These are phyloP conservation scores for Rhodotorula mucilaginosa DNA, from an alignment of 1,284 basidiomycete species.

Conservation along the genomic window DNA sequence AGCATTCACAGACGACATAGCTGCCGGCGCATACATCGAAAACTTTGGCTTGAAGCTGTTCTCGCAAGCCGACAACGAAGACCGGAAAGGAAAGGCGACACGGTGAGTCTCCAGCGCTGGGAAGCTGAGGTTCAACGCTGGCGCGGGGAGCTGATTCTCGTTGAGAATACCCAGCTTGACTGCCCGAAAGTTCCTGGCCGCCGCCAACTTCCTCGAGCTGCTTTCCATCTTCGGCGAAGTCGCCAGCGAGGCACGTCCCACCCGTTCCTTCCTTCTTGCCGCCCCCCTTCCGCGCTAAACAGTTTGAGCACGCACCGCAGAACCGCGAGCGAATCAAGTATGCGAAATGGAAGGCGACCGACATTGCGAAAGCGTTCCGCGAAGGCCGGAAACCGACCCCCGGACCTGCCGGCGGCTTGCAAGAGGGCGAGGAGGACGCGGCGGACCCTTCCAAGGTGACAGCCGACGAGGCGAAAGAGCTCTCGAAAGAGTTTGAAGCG, in stretches of 20 bases:
- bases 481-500: slow-evolving; percentile 27
- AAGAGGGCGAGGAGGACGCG: slow-evolving; percentile 11
- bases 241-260: slow-evolving; percentile 46
- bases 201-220: slow-evolving; percentile 80
- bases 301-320: slow-evolving; percentile 49
- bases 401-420: slow-evolving; percentile 43
- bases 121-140: too few species aligned
- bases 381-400: slow-evolving; percentile 72
- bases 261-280: slow-evolving; percentile 46
- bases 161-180: slow-evolving; percentile 58
- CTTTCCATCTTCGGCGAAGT: slow-evolving; percentile 66
- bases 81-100: slow-evolving; percentile 70
- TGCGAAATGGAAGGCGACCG: slow-evolving; percentile 87
- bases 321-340: slow-evolving; percentile 76
- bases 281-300: background rate
- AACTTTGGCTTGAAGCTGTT: slow-evolving; percentile 92
- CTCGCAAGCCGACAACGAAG: slow-evolving; percentile 82
- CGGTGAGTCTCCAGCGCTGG: slow-evolving; percentile 54
- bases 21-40: slow-evolving; percentile 82
- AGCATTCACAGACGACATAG: slow-evolving; percentile 76
- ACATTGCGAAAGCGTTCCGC: slow-evolving; percentile 82
- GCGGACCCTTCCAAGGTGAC: slow-evolving; percentile 18
- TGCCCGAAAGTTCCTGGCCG: slow-evolving; percentile 82
- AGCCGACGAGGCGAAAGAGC: slow-evolving; percentile 34
- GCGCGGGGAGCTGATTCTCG: background rate